phyloP scores from a whole-genome alignment of 768 basidiomycete genomes.

The Sistotremastrum suecicum region DNA sequence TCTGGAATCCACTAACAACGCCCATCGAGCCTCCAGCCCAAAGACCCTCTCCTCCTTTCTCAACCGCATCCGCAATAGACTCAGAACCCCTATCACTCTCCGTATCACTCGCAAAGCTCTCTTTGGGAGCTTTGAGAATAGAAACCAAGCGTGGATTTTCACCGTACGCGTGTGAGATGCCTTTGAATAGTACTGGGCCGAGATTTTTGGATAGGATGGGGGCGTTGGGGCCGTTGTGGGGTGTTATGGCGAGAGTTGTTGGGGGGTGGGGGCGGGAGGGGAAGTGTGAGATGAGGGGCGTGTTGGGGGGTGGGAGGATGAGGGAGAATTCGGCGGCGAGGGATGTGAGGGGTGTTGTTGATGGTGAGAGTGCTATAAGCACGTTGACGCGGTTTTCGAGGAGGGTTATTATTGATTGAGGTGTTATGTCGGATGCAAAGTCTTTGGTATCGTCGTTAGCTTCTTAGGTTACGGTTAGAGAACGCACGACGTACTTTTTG shows the following conservation, averaged over 20 bases:
- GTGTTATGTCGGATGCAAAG: constrained; percentile 62
- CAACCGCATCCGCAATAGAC: constrained; percentile 52
- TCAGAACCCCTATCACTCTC: constrained; percentile 42
- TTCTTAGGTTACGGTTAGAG: background rate
- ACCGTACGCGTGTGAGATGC: constrained; percentile 47
- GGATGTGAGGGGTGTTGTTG: constrained; percentile 56
- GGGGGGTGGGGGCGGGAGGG: constrained; percentile 52
- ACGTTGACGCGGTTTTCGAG: constrained; percentile 65
- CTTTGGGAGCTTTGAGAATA: constrained; percentile 60
- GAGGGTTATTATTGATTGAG: constrained; percentile 63
- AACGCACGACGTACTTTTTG: constrained; percentile 50
- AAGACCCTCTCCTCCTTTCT: constrained; percentile 63
- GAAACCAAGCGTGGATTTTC: constrained; percentile 72
- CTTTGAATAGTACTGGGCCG: constrained; percentile 64
- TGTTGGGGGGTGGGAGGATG: constrained; percentile 72
- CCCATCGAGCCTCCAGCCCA: constrained; percentile 71
- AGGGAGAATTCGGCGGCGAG: constrained; percentile 88
- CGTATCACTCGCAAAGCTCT: constrained; percentile 65
- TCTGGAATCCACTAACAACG: constrained; percentile 84
- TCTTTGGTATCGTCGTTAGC: constrained; percentile 23
- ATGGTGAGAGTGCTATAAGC: constrained; percentile 66
- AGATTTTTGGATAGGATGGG: constrained; percentile 33
- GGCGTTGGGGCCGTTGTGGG: constrained; percentile 10
- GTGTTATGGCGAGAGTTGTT: constrained; percentile 48
- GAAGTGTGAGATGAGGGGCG: constrained; percentile 78